A percentile compares a stretch with the other conserved stretches of the same genome.
phyloP scores from a whole-genome alignment of 768 basidiomycete genomes.

The Suillus lakei region DNA sequence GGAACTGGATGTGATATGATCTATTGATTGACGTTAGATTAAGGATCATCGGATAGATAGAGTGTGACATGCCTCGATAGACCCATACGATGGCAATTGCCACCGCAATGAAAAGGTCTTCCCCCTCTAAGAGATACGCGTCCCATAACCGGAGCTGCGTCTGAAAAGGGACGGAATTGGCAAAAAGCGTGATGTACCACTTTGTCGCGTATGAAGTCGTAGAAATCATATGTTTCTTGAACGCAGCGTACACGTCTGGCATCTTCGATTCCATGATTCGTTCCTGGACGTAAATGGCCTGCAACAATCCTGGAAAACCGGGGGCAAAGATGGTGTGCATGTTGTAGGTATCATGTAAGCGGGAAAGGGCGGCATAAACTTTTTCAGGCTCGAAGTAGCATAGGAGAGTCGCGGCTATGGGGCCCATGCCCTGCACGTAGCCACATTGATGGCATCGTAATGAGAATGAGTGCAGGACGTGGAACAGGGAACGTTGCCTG shows the following conservation, averaged over 20 bases:
- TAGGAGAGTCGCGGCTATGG: conserved; percentile 91
- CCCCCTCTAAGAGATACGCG: conserved; percentile 87
- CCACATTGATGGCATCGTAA: conserved; percentile 85
- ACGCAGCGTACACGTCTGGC: conserved; percentile 87
- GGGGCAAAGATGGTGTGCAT: conserved; percentile 91
- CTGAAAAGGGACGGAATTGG: conserved; percentile 95
- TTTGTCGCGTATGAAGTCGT: conserved; percentile 97
- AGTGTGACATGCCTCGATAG: conserved; percentile 68
- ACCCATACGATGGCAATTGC: conserved; percentile 91
- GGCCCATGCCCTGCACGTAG: conserved; percentile 99
- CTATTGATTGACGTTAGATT: conserved; percentile 43
- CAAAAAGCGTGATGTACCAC: conserved; percentile 99
- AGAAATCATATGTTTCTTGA: conserved; percentile 87
- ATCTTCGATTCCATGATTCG: conserved; percentile 84
- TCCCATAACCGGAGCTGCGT: conserved; percentile 96
- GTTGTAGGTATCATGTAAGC: conserved; percentile 86
- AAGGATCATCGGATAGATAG: not conserved
- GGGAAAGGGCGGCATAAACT: conserved; percentile 82
- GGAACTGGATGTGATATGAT: conserved; percentile 77
- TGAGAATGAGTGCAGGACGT: conserved; percentile 92
- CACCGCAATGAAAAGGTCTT: conserved; percentile 85
- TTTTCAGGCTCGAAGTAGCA: conserved; percentile 93
- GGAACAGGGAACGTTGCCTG: conserved; percentile 94
- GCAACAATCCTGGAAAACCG: conserved; percentile 94
- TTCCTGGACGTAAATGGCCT: conserved; percentile 96